These are phyloP conservation scores for Kentomonas sorsogonicus DNA, from an alignment of 208 protist species.

Conservation along the genomic window DNA sequence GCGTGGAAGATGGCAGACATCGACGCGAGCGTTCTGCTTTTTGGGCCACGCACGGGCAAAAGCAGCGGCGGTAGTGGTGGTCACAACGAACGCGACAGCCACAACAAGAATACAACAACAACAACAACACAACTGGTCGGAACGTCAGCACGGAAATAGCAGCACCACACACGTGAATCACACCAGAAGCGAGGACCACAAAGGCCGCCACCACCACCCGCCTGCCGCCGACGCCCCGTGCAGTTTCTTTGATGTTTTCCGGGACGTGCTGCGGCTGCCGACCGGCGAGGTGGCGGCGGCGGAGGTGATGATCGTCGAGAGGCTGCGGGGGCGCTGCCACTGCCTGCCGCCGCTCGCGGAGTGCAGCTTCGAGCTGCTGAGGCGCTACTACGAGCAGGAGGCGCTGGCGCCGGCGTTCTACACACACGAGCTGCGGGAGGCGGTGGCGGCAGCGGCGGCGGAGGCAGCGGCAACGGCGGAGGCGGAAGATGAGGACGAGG, in stretches of 20 bases:
- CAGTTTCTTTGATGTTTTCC: no score
- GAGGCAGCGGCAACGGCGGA: no score
- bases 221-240: no score
- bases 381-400: no score
- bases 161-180: no score
- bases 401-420: no score
- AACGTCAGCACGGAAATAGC: not conserved
- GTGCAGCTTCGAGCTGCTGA: not conserved
- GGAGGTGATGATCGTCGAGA: not conserved
- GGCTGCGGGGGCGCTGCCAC: not conserved
- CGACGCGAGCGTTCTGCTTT: not conserved
- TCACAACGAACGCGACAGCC: not conserved
- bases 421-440: no score
- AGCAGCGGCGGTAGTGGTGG: slow-evolving; percentile 8
- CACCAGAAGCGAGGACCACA: not conserved
- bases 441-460: no score
- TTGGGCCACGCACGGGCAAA: not conserved
- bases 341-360: not conserved
- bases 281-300: not conserved
- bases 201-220: not conserved
- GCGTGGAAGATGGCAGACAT: slow-evolving; percentile 6
- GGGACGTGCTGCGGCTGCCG: not conserved
- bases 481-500: no score
- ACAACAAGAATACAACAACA: not conserved
- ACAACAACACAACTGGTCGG: not conserved